These are phyloP conservation scores for Linum trigynum DNA, from an alignment of 345 rosid genomes.

Conservation along the genomic window DNA sequence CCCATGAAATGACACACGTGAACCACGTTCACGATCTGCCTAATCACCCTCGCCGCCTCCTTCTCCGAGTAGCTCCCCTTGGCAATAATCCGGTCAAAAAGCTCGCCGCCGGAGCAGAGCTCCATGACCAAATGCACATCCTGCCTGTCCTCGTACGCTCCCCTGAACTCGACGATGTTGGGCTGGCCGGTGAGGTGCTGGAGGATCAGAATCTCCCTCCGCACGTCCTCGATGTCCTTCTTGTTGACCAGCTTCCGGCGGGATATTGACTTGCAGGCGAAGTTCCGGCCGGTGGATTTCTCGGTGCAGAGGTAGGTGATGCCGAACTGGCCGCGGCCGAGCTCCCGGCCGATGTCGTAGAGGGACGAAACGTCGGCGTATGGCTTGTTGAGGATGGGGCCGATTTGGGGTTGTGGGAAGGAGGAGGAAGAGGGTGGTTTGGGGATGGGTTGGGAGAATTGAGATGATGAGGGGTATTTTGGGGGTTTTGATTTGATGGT, in stretches of 20 bases:
- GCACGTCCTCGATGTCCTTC: conserved; percentile 20
- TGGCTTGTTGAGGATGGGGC: conserved; percentile 18
- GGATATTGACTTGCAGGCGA: conserved; percentile 25
- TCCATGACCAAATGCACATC: conserved; percentile 23
- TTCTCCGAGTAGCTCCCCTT: conserved; percentile 18
- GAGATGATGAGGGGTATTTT: not conserved
- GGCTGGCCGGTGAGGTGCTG: conserved; percentile 27
- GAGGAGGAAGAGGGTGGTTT: conserved; percentile 18
- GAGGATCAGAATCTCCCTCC: conserved; percentile 18
- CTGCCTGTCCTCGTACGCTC: conserved; percentile 23
- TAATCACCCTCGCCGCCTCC: conserved; percentile 13
- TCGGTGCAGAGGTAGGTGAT: conserved; percentile 18
- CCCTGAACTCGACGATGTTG: conserved; percentile 27
- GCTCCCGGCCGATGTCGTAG: conserved; percentile 17
- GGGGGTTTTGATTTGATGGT: not conserved
- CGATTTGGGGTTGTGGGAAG: conserved; percentile 24
- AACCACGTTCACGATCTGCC: conserved; percentile 29
- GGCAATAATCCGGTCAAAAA: conserved; percentile 22
- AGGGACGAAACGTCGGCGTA: conserved; percentile 15
- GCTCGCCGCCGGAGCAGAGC: conserved; percentile 29
- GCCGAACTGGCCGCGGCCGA: conserved; percentile 28
- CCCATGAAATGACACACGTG: conserved; percentile 30
- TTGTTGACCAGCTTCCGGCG: conserved; percentile 12
- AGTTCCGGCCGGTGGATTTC: conserved; percentile 6
- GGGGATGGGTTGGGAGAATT: conserved; percentile 19